phyloP scores from a whole-genome alignment of 2,329 filamentous ascomycete genomes.

The Calonectria crousiana region DNA sequence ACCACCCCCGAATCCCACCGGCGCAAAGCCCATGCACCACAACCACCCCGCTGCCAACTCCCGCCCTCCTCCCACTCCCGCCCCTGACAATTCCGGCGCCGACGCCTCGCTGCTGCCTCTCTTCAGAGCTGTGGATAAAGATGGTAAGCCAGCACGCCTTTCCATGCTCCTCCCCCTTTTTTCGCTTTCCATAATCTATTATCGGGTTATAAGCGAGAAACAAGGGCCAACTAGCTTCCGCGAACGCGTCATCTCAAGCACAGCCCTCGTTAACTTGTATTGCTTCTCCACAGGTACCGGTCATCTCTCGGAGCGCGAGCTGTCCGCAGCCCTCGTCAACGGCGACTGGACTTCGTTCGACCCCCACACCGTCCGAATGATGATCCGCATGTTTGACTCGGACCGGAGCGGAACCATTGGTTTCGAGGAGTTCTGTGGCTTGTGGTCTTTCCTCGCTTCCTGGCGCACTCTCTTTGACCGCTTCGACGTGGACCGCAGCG shows the following conservation, averaged over 20 bases:
- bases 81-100: conserved; percentile 60
- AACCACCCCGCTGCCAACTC: conserved; percentile 68
- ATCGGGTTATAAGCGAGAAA: not conserved
- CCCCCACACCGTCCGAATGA: conserved; percentile 94
- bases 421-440: conserved; percentile 94
- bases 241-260: not conserved
- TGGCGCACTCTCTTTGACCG: conserved; percentile 96
- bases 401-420: conserved; percentile 90
- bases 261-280: conserved; percentile 12
- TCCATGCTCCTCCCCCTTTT: not conserved
- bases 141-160: conserved; percentile 73
- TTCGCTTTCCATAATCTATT: not conserved
- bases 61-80: conserved; percentile 75
- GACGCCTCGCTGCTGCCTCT: conserved; percentile 78
- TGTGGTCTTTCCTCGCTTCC: conserved; percentile 95
- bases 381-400: conserved; percentile 99
- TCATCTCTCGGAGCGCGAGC: conserved; percentile 86
- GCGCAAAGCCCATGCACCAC: conserved; percentile 56
- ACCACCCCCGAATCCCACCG: conserved; percentile 60
- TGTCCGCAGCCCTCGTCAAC: conserved; percentile 92
- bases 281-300: conserved; percentile 70
- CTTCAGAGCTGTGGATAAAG: conserved; percentile 91
- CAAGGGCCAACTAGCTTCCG: not conserved
- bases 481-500: conserved; percentile 89
- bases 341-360: conserved; percentile 97